A percentile compares a stretch with the other conserved stretches of the same genome.
These are phyloP conservation scores for Penicillium canariense DNA, from an alignment of 495 filamentous ascomycete genomes.

Conservation along the genomic window DNA sequence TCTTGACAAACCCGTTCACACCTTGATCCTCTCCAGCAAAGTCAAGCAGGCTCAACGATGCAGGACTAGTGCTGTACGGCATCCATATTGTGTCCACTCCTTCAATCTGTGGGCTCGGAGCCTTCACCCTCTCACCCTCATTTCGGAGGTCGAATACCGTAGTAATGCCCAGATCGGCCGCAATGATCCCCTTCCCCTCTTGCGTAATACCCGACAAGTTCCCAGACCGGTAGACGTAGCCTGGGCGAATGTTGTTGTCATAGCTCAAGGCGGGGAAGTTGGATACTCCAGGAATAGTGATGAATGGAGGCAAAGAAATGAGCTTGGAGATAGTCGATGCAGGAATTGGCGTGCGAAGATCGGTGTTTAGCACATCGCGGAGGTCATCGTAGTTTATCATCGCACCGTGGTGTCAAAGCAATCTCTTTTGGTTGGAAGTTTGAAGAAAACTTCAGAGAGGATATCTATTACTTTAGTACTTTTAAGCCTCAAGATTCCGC, in stretches of 20 bases:
- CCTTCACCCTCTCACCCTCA: conserved; percentile 44
- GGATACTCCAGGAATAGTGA: conserved; percentile 45
- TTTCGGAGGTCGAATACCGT: conserved; percentile 68
- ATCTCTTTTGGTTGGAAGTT: neutral
- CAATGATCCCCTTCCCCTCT: conserved; percentile 50
- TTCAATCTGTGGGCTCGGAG: conserved; percentile 34
- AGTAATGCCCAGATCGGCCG: conserved; percentile 49
- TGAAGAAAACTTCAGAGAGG: neutral
- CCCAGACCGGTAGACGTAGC: conserved; percentile 53
- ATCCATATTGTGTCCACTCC: conserved; percentile 52
- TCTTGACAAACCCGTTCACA: conserved; percentile 52
- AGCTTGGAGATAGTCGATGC: conserved; percentile 24
- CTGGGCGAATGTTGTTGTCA: conserved; percentile 38
- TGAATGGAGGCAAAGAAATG: conserved; percentile 49
- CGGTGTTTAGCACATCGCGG: conserved; percentile 25
- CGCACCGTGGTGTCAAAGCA: neutral
- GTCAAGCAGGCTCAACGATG: conserved; percentile 45
- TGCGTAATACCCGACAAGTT: conserved; percentile 43
- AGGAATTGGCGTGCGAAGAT: conserved; percentile 30
- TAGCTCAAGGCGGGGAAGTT: conserved; percentile 58
- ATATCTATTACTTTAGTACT: neutral
- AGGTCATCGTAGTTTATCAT: conserved; percentile 25
- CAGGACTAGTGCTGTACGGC: conserved; percentile 28
- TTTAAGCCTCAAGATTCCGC: neutral
- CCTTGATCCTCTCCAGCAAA: conserved; percentile 56